Conservation (phyloP, 176 grass and related monocot species). For the Poa pratensis region DNA sequence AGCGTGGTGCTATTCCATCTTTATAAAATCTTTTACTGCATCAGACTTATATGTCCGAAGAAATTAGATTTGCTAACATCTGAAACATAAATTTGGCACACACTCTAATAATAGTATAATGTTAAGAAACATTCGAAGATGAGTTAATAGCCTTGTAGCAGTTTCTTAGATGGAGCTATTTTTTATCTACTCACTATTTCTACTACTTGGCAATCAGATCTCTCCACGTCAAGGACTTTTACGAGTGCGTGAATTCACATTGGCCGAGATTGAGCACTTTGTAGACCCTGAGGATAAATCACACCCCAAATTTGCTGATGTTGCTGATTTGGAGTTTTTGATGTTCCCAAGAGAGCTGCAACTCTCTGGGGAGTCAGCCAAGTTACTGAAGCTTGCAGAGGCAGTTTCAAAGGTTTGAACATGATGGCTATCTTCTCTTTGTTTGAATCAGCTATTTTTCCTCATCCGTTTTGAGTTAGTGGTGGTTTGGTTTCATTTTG, state of each 20-base stretch:
- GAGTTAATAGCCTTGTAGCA: neutral
- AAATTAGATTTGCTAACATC: slow-evolving; percentile 19
- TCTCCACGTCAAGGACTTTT: slow-evolving; percentile 89
- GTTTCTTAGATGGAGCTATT: neutral
- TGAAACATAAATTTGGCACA: neutral
- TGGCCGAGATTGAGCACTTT: slow-evolving; percentile 91
- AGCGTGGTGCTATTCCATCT: neutral
- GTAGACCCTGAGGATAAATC: slow-evolving; percentile 86
- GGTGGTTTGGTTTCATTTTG: neutral
- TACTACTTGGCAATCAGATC: slow-evolving; percentile 53
- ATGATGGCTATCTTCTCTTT: neutral
- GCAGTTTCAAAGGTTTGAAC: slow-evolving; percentile 70
- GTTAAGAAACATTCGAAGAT: neutral
- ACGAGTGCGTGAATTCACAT: slow-evolving; percentile 81
- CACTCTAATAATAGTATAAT: neutral
- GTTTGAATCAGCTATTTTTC: neutral
- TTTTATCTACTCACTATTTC: slow-evolving; percentile 21
- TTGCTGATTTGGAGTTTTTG: slow-evolving; percentile 71
- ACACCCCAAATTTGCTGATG: slow-evolving; percentile 79
- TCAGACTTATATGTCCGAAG: neutral
- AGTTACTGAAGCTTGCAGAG: slow-evolving; percentile 60
- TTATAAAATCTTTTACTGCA: neutral
- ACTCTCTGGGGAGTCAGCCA: slow-evolving; percentile 63
- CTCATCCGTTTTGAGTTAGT: slow-evolving; percentile 17
- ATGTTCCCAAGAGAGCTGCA: slow-evolving; percentile 82